phyloP scores from a whole-genome alignment of 2,329 filamentous ascomycete species.

The Trichoderma guizhouense region DNA sequence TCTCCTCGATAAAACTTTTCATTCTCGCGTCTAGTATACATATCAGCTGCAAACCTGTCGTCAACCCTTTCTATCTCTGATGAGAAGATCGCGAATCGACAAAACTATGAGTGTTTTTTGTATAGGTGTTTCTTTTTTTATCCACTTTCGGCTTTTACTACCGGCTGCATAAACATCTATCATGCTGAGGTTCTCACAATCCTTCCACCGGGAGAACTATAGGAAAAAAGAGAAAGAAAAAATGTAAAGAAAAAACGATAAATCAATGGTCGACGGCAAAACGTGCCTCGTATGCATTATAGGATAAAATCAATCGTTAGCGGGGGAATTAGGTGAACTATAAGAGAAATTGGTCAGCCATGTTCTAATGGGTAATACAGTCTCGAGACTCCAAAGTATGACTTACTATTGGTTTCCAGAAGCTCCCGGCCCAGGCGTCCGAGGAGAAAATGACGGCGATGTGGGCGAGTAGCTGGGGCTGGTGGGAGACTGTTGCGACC shows the following conservation, averaged over 20 bases:
- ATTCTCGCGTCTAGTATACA: slow-evolving; percentile 22
- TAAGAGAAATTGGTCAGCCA: slow-evolving; percentile 27
- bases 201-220: slow-evolving; percentile 13
- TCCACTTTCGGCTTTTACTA: slow-evolving; percentile 16
- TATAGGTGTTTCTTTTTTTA: slow-evolving; percentile 5
- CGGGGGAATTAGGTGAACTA: slow-evolving; percentile 44
- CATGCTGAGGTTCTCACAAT: slow-evolving; percentile 23
- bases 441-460: slow-evolving; percentile 44
- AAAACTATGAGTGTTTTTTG: slow-evolving; percentile 7
- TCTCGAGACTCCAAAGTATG: not conserved
- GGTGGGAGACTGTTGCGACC: slow-evolving; percentile 58
- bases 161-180: slow-evolving; percentile 26
- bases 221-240: slow-evolving; percentile 23
- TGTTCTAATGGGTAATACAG: not conserved
- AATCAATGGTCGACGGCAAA: slow-evolving; percentile 27
- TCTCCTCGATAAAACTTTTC: slow-evolving; percentile 15
- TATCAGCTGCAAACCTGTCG: slow-evolving; percentile 16
- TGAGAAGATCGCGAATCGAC: not conserved
- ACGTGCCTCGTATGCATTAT: slow-evolving; percentile 35
- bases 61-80: not conserved
- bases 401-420: slow-evolving; percentile 44
- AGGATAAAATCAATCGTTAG: slow-evolving; percentile 38
- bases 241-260: slow-evolving; percentile 22
- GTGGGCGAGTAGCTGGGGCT: slow-evolving; percentile 72
- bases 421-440: slow-evolving; percentile 43